Evolutionary conservation across 2,329 filamentous ascomycete species (phyloP), one percentile per base, ranked within the genome.

Genomic region (Uncinocarpus reesii): DNA sequence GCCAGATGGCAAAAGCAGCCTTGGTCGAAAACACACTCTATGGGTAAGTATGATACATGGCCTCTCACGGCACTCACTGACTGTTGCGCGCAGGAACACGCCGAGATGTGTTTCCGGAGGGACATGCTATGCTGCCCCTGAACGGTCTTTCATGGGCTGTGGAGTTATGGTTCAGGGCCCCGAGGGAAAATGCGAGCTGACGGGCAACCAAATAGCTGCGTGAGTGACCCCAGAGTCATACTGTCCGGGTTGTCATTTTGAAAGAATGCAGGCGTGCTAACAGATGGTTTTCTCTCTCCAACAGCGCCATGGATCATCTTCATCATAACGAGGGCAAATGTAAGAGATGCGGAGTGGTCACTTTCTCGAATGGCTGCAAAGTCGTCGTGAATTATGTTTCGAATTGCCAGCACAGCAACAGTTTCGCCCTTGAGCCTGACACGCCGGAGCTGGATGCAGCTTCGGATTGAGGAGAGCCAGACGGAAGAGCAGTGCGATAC

Each of bases 131-230:
- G 35, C 35, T 11, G 35, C 35, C 16, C 35, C 35, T 10, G 20
- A 38, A 38, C 35, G 23, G 7, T 18, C 23, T 13, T 16, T 21
- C 8, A 10, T 4, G 11, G 35, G 35, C 23, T 38, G 35, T 23
- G 35, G 16, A 38, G 18, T 38, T 20, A 38, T 38, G 35, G 35
- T 38, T 18, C 7, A 38, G 16, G 35, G 35, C 6, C 35, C 35
- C 35, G 8, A 13, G 6, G 35, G 35, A 6, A 6, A 38, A 23
- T 38, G 35, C 18, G 35, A 38, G 3, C 23, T 38, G 8, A 38
- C 35, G n/a, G 35, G 35, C 16, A 38, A 38, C 35, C 35, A 38
- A 21, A 38, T 38, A 38, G 35, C 35, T 38, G 35, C 35, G 35
- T 38, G 8, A 38, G 35, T 38, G 20, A 7, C n/a, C 3, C 29